Evolutionary conservation across 2,329 filamentous ascomycete genomes (phyloP), one percentile per base, ranked within the genome.

Genomic region (Ambrosiella xylebori): DNA sequence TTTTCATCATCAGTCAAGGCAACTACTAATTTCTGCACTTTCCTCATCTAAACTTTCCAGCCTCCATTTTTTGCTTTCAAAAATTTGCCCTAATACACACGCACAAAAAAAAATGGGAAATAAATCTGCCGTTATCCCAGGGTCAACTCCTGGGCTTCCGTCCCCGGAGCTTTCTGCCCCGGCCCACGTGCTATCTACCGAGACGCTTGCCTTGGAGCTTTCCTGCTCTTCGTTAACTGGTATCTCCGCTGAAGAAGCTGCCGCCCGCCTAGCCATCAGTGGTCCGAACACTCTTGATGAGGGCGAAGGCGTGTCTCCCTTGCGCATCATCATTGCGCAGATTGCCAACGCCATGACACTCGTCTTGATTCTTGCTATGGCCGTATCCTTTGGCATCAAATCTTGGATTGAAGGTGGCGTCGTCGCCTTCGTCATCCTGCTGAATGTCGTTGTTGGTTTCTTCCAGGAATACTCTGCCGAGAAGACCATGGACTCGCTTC

Each of bases 301-400:
- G 39, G 65, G 66, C 40, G 67, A 70, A 55, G 66, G 76, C 9
- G 77, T 85, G 51, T 75, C 71, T 70, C 66, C 75, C 71, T 58
- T 74, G 50, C 81, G 81, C 65, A 80, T 83, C 40, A 67, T 83
- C 8, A 63, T 80, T 36, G 72, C 74, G 52, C 79, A 82, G 64
- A 67, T 80, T 40, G 74, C 73, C 59, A 82, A 82, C 66, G 78
- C 78, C 9, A 80, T 81, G 78, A 79, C 76, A 54, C 62, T 80
- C 64, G 76, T 67, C 62, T 73, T 84, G 56, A 67, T 82, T 57
- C 76, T 82, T 61, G 79, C 79, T 61, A 80, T 83, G 76, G 79
- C 74, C 59, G 70, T 71, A 39, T 69, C 66, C 57, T 77, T 74
- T 62, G 75, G 72, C 57, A 77, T 74, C 61, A 64, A 71, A 63